Evolutionary conservation across 192 early-diverging fungal species (phyloP), one percentile per base, ranked within the genome.

Genomic region (Backusella tuberculispora): DNA sequence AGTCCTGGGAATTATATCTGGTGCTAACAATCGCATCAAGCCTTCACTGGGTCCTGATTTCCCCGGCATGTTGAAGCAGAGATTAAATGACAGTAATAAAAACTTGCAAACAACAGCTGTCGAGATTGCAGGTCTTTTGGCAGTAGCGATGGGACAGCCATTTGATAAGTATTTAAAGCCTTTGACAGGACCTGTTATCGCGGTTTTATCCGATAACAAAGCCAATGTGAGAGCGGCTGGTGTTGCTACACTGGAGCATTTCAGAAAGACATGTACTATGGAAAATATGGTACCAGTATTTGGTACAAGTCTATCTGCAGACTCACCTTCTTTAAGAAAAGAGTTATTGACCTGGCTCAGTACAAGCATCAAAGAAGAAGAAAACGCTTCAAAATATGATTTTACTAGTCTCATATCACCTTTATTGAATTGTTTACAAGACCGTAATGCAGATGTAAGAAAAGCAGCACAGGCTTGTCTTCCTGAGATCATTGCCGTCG

Each of bases 1-100:
- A 75, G 85, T 98, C 9, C 81, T 88, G 24, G 88, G 76, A 2
- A 90, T 96, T 45, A 77, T 99, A 34, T 90, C 92, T 41, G 80
- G 82, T 8, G 87, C 94, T 29, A 95, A 95, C 80, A 91, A 95
- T 66, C 86, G 93, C 7, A 91, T 98, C 26, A 90, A 93, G 70
- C 93, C 95, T 5, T 93, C 89, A 63, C 72, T 97, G 5, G 89
- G 86, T 74, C 63, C 88, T 14, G 96, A 98, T 21, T 85, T 99
- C 69, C 81, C 91, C 7, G 76, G 90, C 1, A 90, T 94, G 8
- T 83, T 99, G 48, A 98, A 98, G 76, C 82, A 80, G 41, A 88
- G 98, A 46, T 83, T 99, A 45, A 85, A 83, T 29, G 98, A 99
- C 76, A 92, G 88, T 69, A 99, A 99, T 85, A 95, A 96, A 76